Evolutionary conservation across 2,329 filamentous ascomycete species (phyloP), one percentile per base, ranked within the genome.

Genomic region (Triangularia setosa): DNA sequence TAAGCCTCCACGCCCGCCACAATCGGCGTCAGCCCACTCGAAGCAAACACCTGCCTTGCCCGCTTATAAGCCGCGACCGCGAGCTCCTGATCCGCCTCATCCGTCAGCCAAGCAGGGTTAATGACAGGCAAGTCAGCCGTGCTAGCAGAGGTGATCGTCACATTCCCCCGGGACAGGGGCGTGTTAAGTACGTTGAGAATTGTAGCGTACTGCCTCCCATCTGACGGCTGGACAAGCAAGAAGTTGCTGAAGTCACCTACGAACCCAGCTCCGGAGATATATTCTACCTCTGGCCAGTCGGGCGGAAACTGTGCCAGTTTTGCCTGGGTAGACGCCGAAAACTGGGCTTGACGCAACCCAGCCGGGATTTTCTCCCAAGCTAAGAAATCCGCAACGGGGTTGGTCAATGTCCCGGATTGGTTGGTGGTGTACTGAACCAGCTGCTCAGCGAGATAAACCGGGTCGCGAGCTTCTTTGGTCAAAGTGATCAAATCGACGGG

Each of bases 1-100:
- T 72, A 69, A 56, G 80, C 79, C 18, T 56, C 24, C 21, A 11
- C 53, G 30, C 48, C 40, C 9, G n/a, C 54, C 7, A 54, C 54
- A 53, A 75, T 72, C 11, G 75, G 75, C n/a, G 67, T 70, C 21
- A 78, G 72, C 30, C 53, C 58, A 11, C 30, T 54, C 14, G 61
- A 25, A 1, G 30, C 40, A 27, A 25, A 58, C 0, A 71, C 71
- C 23, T 60, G 16, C 0, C 76, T 75, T 18, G 75, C 73, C 66
- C 76, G 76, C 33, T 76, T 76, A 4, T 76, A 71, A 16, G 76
- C 73, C 48, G 70, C 70, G 24, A 73, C 73, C 35, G 83, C 78
- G 11, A 76, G 79, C 68, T 81, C 81, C 48, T 83, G 71, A 67
- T 86, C 84, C 53, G 84, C 76, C 11, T 82, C 80, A 65, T 84